Evolutionary conservation across 208 protist species (phyloP), one percentile per base, ranked within the genome.

Genomic region (Balamuthia mandrillaris): DNA sequence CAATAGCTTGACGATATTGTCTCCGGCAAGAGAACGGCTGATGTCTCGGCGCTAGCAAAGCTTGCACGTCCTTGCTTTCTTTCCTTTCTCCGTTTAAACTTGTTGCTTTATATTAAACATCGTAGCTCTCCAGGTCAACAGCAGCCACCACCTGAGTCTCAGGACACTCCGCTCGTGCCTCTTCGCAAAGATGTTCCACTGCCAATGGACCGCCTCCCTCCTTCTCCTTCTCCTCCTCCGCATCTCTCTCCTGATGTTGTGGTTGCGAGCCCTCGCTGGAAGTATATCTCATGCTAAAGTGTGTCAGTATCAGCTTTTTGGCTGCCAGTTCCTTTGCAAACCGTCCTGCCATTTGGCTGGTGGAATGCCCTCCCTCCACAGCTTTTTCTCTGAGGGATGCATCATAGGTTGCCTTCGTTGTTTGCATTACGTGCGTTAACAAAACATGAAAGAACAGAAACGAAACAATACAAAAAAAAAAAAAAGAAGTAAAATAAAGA

Each of bases 321-420:
- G 77, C 77, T 3, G 18, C 14, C 2, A 83, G 42, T 3, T 35
- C 47, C 24, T 68, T 42, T 18, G 77, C 77, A 49, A 83, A 83
- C 33, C 4, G 3, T 51, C 77, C 77, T 5, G 77, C 77, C 77
- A 83, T 83, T 18, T 49, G 47, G 16, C 14, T 74, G 18, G 85
- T 88, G 9, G 85, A 88, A 58, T 88, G 85, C 49, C 85, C 85
- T 37, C 75, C 75, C 58, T 83, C 75, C 12, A 83, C 41, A 27
- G 75, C 75, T 44, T 83, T 83, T 29, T 83, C 54, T 31, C 66
- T 56, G 42, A 83, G 41, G 1, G 31, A 56, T 12, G 3, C 27
- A 33, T 83, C 75, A 33, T 63, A 83, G 5, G 75, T 83, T 12
- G 75, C 75, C 75, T 83, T 29, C 12, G 21, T 0, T n/a, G 5